Percentiles rank a stretch among this genome's conserved stretches.
Conservation (phyloP, 306 rosid species). For the Corylus americana region DNA sequence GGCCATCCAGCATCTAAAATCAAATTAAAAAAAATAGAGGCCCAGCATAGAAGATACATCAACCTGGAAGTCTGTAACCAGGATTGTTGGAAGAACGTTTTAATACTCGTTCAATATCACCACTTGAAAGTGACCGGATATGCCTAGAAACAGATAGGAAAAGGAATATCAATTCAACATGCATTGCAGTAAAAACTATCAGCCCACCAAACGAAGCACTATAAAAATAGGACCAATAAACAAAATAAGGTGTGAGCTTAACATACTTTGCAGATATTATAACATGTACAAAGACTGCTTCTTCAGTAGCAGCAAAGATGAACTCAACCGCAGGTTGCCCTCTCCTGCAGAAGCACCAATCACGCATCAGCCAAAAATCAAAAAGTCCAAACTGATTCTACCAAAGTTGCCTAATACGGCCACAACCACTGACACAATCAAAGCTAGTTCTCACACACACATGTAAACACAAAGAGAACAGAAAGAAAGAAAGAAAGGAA, state of each 20-base stretch:
- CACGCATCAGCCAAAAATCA: conserved; percentile 34
- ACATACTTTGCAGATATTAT: conserved; percentile 81
- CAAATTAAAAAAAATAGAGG: background rate
- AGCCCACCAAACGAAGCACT: background rate
- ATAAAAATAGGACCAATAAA: background rate
- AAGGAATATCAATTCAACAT: conserved; percentile 3
- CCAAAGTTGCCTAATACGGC: background rate
- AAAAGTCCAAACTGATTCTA: conserved; percentile 8
- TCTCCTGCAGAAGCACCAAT: conserved; percentile 60
- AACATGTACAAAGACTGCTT: conserved; percentile 84
- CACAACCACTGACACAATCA: conserved; percentile 24
- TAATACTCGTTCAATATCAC: conserved; percentile 70
- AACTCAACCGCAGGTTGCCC: conserved; percentile 90
- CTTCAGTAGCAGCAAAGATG: conserved; percentile 88
- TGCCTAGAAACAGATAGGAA: conserved; percentile 48
- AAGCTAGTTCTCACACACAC: conserved; percentile 20
- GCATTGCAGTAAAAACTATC: conserved; percentile 5
- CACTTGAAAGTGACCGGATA: conserved; percentile 66
- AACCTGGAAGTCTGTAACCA: conserved; percentile 78
- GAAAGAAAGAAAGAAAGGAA: background rate
- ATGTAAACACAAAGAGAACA: background rate
- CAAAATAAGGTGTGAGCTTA: conserved; percentile 17
- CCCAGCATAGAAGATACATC: conserved; percentile 29
- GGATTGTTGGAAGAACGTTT: conserved; percentile 59
- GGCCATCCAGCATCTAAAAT: background rate